Base-by-base conservation (phyloP, 192 early-diverging fungal species). In the Entomortierella chlamydospora region DNA sequence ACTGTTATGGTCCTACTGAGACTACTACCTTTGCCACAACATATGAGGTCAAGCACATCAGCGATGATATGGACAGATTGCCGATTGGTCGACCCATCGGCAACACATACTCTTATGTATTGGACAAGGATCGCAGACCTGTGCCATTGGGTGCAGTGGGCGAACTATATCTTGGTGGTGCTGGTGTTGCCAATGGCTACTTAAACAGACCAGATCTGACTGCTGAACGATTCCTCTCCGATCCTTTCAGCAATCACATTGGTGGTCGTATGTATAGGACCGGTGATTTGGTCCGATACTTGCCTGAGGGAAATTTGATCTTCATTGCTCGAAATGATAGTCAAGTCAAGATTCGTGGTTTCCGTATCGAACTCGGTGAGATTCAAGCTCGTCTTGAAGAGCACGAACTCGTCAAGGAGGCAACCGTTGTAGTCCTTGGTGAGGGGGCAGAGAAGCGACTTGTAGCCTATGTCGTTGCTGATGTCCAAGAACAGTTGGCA, bases 381-480 rank as follows among this genome's bases (percentile, higher is more conserved):
- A 60, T 84, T 3, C 61, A 74, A 43, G 39, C 57, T 34, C 9
- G 57, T 2, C 61, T 85, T 23, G 51, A 41, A 1, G 41, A 59
- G 10, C 59, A 72, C 56, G n/a, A n/a, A n/a, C n/a, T n/a, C 59
- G 57, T 5, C 31, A 30, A 17, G 78, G 49, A 54, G 23, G 79
- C 57, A 15, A 52, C 61, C 28, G 83, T 84, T 0, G 20, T 85
- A 6, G 74, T 10, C 4, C 5, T 81, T 33, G 25, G 57, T 29
- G 57, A 52, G n/a, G n/a, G 17, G 56, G 57, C 67, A 82, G 83
- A 90, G 50, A 81, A 87, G 53, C 84, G 82, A 2, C 82, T 91
- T 20, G 86, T 90, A 23, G 83, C 83, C 61, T 93, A 92, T 81
- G 83, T 90, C 80, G 29, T 50, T 17, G 30, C 61, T 33, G 26